These are phyloP conservation scores for Mycena leptocephala DNA, from an alignment of 768 basidiomycete genomes.

Conservation along the genomic window DNA sequence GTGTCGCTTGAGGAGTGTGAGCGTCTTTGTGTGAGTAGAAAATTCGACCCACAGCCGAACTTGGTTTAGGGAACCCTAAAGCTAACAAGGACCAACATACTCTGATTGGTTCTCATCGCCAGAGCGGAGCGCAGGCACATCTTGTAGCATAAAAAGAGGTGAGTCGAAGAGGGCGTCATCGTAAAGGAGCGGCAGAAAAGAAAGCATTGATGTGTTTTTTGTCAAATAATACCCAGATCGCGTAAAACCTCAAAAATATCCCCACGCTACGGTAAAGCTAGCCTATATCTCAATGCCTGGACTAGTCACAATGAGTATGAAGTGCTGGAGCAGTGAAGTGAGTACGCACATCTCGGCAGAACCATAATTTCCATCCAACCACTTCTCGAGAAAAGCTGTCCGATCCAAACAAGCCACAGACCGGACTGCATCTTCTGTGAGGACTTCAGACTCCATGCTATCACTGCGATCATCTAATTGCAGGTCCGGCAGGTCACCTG, in stretches of 20 bases:
- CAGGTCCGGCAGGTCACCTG: not conserved
- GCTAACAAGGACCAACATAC: not conserved
- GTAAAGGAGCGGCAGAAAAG: not conserved
- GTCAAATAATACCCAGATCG: not conserved
- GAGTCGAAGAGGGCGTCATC: not conserved
- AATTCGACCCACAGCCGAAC: not conserved
- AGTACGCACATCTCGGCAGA: slow-evolving; percentile 12
- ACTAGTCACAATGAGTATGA: slow-evolving; percentile 5
- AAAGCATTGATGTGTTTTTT: not conserved
- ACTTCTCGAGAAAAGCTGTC: slow-evolving; percentile 6
- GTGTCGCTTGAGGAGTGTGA: not conserved
- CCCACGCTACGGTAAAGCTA: not conserved
- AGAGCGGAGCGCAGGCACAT: not conserved
- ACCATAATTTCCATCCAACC: not conserved
- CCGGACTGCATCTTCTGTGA: slow-evolving; percentile 7
- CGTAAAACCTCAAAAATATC: not conserved
- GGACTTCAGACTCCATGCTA: not conserved
- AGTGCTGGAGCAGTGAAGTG: not conserved
- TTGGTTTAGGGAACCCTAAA: not conserved
- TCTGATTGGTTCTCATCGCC: not conserved
- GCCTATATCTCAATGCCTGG: slow-evolving; percentile 10
- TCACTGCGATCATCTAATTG: slow-evolving; percentile 3
- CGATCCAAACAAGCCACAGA: slow-evolving; percentile 6
- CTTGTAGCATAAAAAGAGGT: not conserved
- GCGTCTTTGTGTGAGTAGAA: not conserved